phyloP scores from a whole-genome alignment of 805 yeast species.

The Hanseniaspora osmophila region DNA sequence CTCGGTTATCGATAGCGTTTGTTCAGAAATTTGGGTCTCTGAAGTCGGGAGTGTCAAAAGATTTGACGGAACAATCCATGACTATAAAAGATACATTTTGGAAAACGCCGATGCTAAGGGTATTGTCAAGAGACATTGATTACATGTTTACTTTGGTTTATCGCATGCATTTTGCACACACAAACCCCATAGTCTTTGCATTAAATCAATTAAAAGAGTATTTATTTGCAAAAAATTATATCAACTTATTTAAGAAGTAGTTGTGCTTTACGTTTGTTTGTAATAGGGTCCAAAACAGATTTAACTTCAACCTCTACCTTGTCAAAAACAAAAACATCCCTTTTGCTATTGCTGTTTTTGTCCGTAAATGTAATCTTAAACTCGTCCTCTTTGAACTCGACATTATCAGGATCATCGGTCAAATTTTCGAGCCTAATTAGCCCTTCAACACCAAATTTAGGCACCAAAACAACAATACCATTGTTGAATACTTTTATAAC shows the following conservation, averaged over 20 bases:
- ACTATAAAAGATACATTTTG: slow-evolving; percentile 78
- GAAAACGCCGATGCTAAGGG: slow-evolving; percentile 68
- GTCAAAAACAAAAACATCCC: slow-evolving; percentile 63
- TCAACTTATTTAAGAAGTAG: slow-evolving; percentile 35
- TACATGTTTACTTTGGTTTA: too few species aligned
- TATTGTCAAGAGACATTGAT: slow-evolving; percentile 73
- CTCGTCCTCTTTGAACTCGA: slow-evolving; percentile 62
- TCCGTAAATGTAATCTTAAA: slow-evolving; percentile 48
- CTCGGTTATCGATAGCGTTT: slow-evolving; percentile 70
- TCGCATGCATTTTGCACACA: too few species aligned
- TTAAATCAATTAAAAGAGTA: too few species aligned
- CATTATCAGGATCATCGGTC: slow-evolving; percentile 46
- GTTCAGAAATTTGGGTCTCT: slow-evolving; percentile 92
- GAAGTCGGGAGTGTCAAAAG: slow-evolving; percentile 70
- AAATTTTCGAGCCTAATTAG: slow-evolving; percentile 69
- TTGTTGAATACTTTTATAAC: slow-evolving; percentile 84
- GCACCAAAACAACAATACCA: slow-evolving; percentile 89
- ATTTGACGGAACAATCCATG: slow-evolving; percentile 72
- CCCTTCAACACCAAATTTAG: slow-evolving; percentile 92
- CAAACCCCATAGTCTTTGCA: too few species aligned
- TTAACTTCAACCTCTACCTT: slow-evolving; percentile 71
- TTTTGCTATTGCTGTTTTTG: slow-evolving; percentile 29
- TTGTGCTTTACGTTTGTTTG: slow-evolving; percentile 88
- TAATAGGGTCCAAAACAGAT: slow-evolving; percentile 69
- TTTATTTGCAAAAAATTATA: too few species aligned